Conservation (phyloP, 306 rosid species). For the Senna tora region DNA sequence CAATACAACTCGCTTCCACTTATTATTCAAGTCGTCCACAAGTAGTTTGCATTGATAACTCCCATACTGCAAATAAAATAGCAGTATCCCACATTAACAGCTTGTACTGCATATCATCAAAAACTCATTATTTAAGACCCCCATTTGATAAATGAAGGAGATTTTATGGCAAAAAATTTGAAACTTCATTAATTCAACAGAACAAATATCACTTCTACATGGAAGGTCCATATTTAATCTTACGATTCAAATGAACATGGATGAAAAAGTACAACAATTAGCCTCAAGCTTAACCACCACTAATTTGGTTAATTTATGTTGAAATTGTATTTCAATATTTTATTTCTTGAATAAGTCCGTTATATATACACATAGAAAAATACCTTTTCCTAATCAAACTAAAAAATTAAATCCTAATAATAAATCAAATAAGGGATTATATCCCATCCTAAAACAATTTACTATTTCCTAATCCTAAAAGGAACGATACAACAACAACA, state of each 20-base stretch:
- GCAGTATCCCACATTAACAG: constrained; percentile 28
- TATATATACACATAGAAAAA: too few species aligned
- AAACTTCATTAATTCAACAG: constrained; percentile 5
- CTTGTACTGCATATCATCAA: constrained; percentile 1
- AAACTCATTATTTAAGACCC: neutral
- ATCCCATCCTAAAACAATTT: too few species aligned
- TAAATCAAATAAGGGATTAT: too few species aligned
- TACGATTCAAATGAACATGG: neutral
- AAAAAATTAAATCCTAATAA: too few species aligned
- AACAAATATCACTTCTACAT: neutral
- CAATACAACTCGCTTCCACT: constrained; percentile 74
- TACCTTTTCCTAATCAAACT: too few species aligned
- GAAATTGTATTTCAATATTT: too few species aligned
- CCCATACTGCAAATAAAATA: constrained; percentile 66
- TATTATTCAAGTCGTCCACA: constrained; percentile 77
- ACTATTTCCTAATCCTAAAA: too few species aligned
- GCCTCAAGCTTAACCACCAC: neutral
- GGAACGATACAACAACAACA: too few species aligned
- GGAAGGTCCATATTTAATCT: neutral
- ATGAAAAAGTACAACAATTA: neutral
- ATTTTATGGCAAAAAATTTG: neutral
- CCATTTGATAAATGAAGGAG: neutral
- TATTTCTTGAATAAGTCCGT: too few species aligned
- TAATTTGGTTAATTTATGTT: neutral
- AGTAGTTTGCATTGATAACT: constrained; percentile 60